Evolutionary conservation across 305 asterid genomes (phyloP).

Genomic region (Plantago coronopus): DNA sequence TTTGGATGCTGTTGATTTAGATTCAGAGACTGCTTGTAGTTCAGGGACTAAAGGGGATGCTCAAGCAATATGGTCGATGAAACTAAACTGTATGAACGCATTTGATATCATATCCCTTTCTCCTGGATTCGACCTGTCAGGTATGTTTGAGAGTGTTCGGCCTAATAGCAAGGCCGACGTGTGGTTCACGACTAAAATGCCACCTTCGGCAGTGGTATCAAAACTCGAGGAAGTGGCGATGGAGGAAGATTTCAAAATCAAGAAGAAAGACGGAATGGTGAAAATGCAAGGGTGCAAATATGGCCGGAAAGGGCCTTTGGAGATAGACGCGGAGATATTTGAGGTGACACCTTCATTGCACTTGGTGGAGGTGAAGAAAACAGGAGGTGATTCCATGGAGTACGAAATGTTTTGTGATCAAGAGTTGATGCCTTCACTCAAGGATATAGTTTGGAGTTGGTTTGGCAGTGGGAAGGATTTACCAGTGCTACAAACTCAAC

Average conservation of each 20-base stretch:
- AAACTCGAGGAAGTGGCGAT: slow-evolving; percentile 42
- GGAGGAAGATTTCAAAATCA: slow-evolving; percentile 36
- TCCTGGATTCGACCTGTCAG: slow-evolving; percentile 43
- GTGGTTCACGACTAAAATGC: slow-evolving; percentile 38
- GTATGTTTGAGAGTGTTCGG: slow-evolving; percentile 32
- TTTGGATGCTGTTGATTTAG: slow-evolving; percentile 22
- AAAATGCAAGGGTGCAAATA: slow-evolving; percentile 38
- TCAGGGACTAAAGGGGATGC: slow-evolving; percentile 8
- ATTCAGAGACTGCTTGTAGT: slow-evolving; percentile 7
- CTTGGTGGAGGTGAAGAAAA: slow-evolving; percentile 51
- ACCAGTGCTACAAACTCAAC: slow-evolving; percentile 2
- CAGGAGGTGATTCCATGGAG: slow-evolving; percentile 44
- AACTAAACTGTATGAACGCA: slow-evolving; percentile 33
- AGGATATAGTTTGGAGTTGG: slow-evolving; percentile 48
- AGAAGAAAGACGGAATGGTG: slow-evolving; percentile 33
- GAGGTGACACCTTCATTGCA: slow-evolving; percentile 48
- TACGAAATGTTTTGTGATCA: slow-evolving; percentile 38
- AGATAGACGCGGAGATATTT: slow-evolving; percentile 42
- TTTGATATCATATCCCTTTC: slow-evolving; percentile 43
- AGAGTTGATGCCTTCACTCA: slow-evolving; percentile 45
- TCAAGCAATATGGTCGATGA: neutral
- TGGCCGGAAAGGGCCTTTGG: slow-evolving; percentile 39
- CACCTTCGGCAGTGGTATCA: slow-evolving; percentile 36
- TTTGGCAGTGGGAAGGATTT: slow-evolving; percentile 24
- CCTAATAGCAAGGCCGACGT: slow-evolving; percentile 15